Percentiles rank a stretch among this genome's conserved stretches.
phyloP scores from a whole-genome alignment of 768 basidiomycete species.

The Hemileccinum impolitum region DNA sequence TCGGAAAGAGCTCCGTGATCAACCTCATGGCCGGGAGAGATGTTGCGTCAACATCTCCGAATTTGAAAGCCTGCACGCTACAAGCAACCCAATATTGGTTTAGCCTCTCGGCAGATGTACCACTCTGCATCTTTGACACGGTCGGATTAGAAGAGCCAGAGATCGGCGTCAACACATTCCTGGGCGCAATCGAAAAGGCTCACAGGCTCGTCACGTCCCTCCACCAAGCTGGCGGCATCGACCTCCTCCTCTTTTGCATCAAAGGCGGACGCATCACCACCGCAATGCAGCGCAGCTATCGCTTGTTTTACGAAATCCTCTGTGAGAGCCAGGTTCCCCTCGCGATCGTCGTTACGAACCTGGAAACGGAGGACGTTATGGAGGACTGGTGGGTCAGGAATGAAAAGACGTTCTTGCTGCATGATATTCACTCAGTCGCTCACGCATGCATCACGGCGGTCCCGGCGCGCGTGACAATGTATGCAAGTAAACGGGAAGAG shows the following conservation, averaged over 20 bases:
- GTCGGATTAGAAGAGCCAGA: conserved; percentile 12
- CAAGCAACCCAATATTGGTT: neutral
- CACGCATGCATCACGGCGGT: conserved; percentile 14
- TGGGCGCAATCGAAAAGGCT: conserved; percentile 9
- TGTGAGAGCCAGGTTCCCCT: conserved; percentile 8
- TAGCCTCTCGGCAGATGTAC: neutral
- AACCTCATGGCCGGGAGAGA: too few relatives aligned
- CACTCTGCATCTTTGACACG: neutral
- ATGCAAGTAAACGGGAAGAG: neutral
- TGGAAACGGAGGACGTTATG: conserved; percentile 7
- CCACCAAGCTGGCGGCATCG: conserved; percentile 4
- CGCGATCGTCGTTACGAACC: conserved; percentile 11
- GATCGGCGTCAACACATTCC: neutral
- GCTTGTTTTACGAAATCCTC: conserved; percentile 13
- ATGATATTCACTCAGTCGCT: neutral
- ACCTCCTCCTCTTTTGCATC: conserved; percentile 17
- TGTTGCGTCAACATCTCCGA: too few relatives aligned
- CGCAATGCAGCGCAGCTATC: conserved; percentile 8
- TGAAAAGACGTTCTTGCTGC: neutral
- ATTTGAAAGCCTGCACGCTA: neutral
- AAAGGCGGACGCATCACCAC: conserved; percentile 2
- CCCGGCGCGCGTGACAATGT: neutral
- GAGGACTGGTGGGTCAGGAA: conserved; percentile 14
- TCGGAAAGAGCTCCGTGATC: too few relatives aligned
- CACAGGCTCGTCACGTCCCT: conserved; percentile 5